These are phyloP conservation scores for Talaromyces sp. DNA, from an alignment of 2,329 filamentous ascomycete species.

Conservation along the genomic window DNA sequence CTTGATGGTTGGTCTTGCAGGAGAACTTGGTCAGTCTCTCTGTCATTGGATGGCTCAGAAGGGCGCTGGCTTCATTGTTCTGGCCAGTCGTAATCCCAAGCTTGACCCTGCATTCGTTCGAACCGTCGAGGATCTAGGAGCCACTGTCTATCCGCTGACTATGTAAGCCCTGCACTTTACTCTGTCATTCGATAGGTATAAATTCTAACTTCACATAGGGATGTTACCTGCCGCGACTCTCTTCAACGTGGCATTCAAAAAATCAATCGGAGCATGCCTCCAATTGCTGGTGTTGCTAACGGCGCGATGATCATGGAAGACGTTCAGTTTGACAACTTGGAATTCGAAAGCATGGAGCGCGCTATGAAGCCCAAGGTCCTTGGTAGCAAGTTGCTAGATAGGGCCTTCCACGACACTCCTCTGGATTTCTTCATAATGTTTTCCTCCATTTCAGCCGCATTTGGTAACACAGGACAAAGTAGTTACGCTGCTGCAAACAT, in stretches of 20 bases:
- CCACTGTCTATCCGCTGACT: no score
- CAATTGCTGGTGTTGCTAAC: no score
- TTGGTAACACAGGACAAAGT: slow-evolving; percentile 43
- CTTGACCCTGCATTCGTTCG: not conserved
- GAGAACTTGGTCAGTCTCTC: slow-evolving; percentile 34
- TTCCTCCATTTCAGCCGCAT: slow-evolving; percentile 39
- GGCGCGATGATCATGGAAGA: no score
- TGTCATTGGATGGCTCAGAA: slow-evolving; percentile 33
- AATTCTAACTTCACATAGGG: not conserved
- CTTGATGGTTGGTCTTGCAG: slow-evolving; percentile 33
- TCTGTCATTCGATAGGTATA: not conserved
- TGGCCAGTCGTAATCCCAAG: slow-evolving; percentile 33
- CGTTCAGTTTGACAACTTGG: no score
- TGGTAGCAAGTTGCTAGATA: no score
- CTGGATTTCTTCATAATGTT: slow-evolving; percentile 43
- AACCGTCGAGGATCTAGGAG: not conserved
- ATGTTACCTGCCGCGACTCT: no score
- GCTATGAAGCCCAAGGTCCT: no score
- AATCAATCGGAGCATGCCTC: no score
- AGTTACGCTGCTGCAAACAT: slow-evolving; percentile 46
- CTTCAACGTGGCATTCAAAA: no score
- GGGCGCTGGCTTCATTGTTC: slow-evolving; percentile 32
- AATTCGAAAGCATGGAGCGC: no score
- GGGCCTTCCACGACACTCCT: no score
- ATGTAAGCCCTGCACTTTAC: no score